Percentiles rank a stretch among this genome's conserved stretches.
These are phyloP conservation scores for Botrytis aclada DNA, from an alignment of 2,329 filamentous ascomycete genomes.

Conservation along the genomic window DNA sequence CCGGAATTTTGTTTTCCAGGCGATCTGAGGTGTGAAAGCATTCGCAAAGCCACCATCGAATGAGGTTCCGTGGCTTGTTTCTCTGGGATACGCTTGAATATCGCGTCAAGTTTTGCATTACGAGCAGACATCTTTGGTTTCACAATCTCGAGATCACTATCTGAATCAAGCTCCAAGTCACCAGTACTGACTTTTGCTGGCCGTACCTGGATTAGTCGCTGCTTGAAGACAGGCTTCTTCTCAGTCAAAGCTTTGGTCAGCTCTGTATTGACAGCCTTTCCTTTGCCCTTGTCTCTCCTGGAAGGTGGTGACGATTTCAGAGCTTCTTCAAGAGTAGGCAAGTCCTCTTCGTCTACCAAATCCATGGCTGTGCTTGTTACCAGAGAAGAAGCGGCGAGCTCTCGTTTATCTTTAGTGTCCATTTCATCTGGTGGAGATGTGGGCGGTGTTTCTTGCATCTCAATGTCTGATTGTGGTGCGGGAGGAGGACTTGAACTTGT, in stretches of 20 bases:
- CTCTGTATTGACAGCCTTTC: slow-evolving; percentile 46
- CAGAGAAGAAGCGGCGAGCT: neutral
- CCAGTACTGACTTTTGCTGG: slow-evolving; percentile 41
- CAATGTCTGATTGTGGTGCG: slow-evolving; percentile 48
- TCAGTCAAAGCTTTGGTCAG: slow-evolving; percentile 18
- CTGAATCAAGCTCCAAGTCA: slow-evolving; percentile 43
- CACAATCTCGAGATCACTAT: slow-evolving; percentile 45
- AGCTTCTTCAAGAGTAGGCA: slow-evolving; percentile 27
- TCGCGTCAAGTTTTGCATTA: slow-evolving; percentile 53
- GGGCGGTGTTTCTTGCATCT: slow-evolving; percentile 63
- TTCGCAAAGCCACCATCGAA: slow-evolving; percentile 66
- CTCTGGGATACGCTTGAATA: slow-evolving; percentile 67
- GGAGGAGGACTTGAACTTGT: slow-evolving; percentile 53
- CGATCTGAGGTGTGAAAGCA: slow-evolving; percentile 69
- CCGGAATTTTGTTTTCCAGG: slow-evolving; percentile 51
- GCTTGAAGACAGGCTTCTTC: slow-evolving; percentile 29
- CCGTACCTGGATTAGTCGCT: slow-evolving; percentile 41
- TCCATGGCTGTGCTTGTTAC: neutral
- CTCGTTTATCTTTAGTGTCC: slow-evolving; percentile 34
- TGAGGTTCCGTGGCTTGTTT: slow-evolving; percentile 61
- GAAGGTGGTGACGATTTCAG: slow-evolving; percentile 24
- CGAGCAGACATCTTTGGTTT: slow-evolving; percentile 31
- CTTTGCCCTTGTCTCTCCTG: slow-evolving; percentile 57
- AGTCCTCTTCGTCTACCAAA: slow-evolving; percentile 16
- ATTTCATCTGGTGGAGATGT: slow-evolving; percentile 55